Evolutionary conservation across 225 moss, liverwort and hornwort species (phyloP), one percentile per base, ranked within the genome.

Genomic region (Marchantia polymorpha): DNA sequence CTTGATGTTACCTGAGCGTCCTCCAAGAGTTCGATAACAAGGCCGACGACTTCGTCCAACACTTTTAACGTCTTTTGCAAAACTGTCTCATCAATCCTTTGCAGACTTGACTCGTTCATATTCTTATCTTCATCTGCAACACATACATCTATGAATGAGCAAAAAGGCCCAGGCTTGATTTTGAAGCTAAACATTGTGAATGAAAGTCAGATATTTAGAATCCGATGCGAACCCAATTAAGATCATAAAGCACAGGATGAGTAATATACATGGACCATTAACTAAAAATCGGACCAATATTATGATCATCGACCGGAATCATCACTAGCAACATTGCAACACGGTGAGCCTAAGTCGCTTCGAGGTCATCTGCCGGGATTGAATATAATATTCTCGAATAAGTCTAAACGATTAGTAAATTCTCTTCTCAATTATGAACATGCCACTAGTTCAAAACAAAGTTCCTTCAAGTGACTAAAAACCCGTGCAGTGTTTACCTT

Each of bases 11-110:
- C 94, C 94, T 95, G 84, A 58, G 99, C 93, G 83, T 91, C 94
- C 81, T 93, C 93, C 20, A 99, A 89, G 81, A 99, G 89, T 87
- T 92, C 91, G 52, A 99, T 78, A 68, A 92, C 81, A 78, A 90
- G 78, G 47, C 92, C 95, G 23, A 95, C 85, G 75, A 91, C 89
- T 81, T 99, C 94, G 83, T 91, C 89, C 71, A 99, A 66, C 15
- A 88, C 92, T 69, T 87, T 81, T 63, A 93, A 64, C 20, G 85
- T 87, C 74, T 82, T 91, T 80, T 90, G 85, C 84, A 87, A 58
- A n/a, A 89, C 83, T 69, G 81, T 83, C 78, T 93, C 89, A 68
- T 86, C 49, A 0, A 77, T 4, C 6, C 22, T 20, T 16, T 15
- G 66, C 5, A 39, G 27, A 49, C 17, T 14, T 25, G 49, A 23